Conservation (phyloP, 2,329 filamentous ascomycete species). For the Neonectria faginata region DNA sequence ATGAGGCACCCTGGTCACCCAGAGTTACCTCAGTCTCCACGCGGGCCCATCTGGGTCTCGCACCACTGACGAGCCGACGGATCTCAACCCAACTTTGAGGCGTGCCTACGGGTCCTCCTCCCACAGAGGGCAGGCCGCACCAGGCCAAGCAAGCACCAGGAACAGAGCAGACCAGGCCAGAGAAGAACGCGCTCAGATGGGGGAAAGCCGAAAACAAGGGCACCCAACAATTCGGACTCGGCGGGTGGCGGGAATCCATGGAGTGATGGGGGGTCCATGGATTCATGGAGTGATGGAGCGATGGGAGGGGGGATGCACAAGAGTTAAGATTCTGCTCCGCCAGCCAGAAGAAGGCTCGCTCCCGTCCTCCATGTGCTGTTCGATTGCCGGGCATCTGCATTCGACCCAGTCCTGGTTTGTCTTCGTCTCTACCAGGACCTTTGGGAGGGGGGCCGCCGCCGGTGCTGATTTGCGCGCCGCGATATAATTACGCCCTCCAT, state of each 20-base stretch:
- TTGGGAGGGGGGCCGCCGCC: slow-evolving; percentile 10
- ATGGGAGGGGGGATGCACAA: slow-evolving; percentile 12
- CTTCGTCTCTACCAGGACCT: slow-evolving; percentile 10
- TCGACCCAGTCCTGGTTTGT: slow-evolving; percentile 23
- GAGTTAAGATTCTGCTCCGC: slow-evolving; percentile 12
- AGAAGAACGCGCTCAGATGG: slow-evolving; percentile 17
- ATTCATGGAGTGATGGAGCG: neutral
- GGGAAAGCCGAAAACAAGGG: slow-evolving; percentile 5
- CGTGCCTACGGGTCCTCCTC: slow-evolving; percentile 48
- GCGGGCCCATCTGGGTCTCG: slow-evolving; percentile 53
- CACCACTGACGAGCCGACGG: slow-evolving; percentile 54
- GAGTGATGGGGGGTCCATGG: neutral
- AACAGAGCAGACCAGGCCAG: slow-evolving; percentile 31
- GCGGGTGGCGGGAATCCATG: neutral
- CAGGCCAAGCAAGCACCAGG: slow-evolving; percentile 27
- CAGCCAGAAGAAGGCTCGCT: slow-evolving; percentile 18
- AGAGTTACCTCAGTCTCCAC: slow-evolving; percentile 53
- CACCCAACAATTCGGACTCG: slow-evolving; percentile 1
- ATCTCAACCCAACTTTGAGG: slow-evolving; percentile 54
- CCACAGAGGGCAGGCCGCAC: slow-evolving; percentile 40
- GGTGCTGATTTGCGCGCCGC: slow-evolving; percentile 23
- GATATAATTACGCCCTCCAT: slow-evolving; percentile 18
- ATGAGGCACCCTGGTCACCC: slow-evolving; percentile 46
- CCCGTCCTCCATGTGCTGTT: slow-evolving; percentile 22
- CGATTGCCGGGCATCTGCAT: slow-evolving; percentile 26